Conservation (phyloP, 2,329 filamentous ascomycete species). For the Monilinia polystroma region DNA sequence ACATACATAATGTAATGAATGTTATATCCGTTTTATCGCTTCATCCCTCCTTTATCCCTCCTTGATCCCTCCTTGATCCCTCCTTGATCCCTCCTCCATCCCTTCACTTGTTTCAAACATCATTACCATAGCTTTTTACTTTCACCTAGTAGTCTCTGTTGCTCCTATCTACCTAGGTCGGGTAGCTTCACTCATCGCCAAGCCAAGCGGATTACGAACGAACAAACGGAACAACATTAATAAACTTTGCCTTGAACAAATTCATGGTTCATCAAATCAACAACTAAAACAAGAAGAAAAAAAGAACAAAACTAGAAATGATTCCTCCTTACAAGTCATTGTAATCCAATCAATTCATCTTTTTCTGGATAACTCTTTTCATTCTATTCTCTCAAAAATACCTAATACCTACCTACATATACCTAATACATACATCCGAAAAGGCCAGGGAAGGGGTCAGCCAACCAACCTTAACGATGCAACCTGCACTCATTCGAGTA, state of each 20-base stretch:
- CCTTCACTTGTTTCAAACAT: neutral
- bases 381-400: neutral
- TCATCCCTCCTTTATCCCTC: too few relatives aligned
- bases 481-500: conserved; percentile 11
- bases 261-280: neutral
- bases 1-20: too few relatives aligned
- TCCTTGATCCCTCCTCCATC: too few relatives aligned
- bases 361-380: neutral
- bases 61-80: too few relatives aligned
- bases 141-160: too few relatives aligned
- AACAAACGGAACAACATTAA: neutral
- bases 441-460: neutral
- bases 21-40: too few relatives aligned
- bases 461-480: conserved; percentile 10
- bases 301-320: neutral
- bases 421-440: neutral
- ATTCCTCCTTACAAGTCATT: neutral
- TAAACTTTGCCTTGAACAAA: neutral
- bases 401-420: neutral
- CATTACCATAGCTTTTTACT: conserved; percentile 11
- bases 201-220: conserved; percentile 13
- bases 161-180: too few relatives aligned
- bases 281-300: neutral
- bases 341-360: neutral
- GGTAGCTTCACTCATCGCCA: neutral